Conservation (phyloP, 1,139 yeast genomes). For the Diutina siamensis region DNA sequence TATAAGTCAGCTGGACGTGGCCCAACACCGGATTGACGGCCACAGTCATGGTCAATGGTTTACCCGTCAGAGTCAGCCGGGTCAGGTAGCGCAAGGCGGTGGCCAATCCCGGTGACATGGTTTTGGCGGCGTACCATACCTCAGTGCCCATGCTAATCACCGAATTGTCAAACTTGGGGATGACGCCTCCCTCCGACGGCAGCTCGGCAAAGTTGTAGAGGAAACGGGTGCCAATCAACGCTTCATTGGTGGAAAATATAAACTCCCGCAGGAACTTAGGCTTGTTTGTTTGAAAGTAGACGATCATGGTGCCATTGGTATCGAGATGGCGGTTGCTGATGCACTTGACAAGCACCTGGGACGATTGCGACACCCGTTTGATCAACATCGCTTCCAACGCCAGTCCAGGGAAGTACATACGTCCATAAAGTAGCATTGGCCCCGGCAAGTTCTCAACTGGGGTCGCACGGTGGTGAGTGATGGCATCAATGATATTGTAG, state of each 20-base stretch:
- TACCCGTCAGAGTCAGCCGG: constrained; percentile 74
- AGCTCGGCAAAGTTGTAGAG: constrained; percentile 53
- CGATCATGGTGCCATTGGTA: constrained; percentile 48
- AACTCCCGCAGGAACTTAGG: constrained; percentile 63
- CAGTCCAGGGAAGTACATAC: constrained; percentile 82
- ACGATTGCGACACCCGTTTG: constrained; percentile 43
- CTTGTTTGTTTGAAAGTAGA: constrained; percentile 60
- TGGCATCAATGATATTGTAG: constrained; percentile 18
- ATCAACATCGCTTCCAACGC: constrained; percentile 83
- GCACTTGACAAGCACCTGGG: constrained; percentile 66
- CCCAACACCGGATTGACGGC: constrained; percentile 89
- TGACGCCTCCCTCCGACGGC: constrained; percentile 12
- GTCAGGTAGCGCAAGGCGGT: constrained; percentile 80
- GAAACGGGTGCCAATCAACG: constrained; percentile 73
- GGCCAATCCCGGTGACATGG: constrained; percentile 78
- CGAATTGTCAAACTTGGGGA: constrained; percentile 29
- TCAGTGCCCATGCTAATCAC: constrained; percentile 74
- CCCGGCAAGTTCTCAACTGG: constrained; percentile 12
- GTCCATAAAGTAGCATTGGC: constrained; percentile 46
- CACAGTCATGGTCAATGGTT: constrained; percentile 80
- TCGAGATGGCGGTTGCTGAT: constrained; percentile 58
- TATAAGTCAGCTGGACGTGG: constrained; percentile 77
- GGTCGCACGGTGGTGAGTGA: neutral
- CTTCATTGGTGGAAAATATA: constrained; percentile 80
- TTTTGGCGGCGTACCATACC: constrained; percentile 68